Evolutionary conservation across 2,329 filamentous ascomycete genomes (phyloP).

Genomic region (Metarhizium robertsii): DNA sequence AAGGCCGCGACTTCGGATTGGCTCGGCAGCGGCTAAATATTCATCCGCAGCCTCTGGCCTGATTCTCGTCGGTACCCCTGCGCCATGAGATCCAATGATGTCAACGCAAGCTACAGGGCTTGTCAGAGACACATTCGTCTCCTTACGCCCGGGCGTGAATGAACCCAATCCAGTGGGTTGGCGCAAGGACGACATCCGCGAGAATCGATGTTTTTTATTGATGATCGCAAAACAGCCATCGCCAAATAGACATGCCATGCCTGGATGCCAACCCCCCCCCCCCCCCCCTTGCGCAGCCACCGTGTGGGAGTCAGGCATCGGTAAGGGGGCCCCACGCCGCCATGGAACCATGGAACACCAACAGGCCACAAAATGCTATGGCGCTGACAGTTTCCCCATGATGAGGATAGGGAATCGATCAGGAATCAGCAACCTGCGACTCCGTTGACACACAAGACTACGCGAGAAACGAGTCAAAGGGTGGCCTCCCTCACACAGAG

Average conservation of each 20-base stretch:
- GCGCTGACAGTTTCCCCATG: too few relatives aligned
- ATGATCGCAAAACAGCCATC: conserved; percentile 6
- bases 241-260: conserved; percentile 2
- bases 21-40: conserved; percentile 2
- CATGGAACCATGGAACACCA: not conserved
- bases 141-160: not conserved
- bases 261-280: conserved; percentile 1
- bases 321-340: not conserved
- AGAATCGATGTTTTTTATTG: conserved; percentile 5
- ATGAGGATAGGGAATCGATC: too few relatives aligned
- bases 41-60: not conserved
- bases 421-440: too few relatives aligned
- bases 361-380: not conserved
- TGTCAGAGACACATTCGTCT: not conserved
- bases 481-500: too few relatives aligned
- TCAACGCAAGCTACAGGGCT: not conserved
- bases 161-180: not conserved
- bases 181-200: not conserved
- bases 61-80: not conserved
- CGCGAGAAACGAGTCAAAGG: too few relatives aligned
- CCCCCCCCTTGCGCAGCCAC: not conserved
- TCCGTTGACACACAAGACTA: too few relatives aligned
- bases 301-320: not conserved
- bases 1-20: not conserved
- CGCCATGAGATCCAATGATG: not conserved